A percentile compares a stretch with the other conserved stretches of the same genome.
phyloP scores from a whole-genome alignment of 2,329 filamentous ascomycete species.

The Lecanoromycetidae sp. region DNA sequence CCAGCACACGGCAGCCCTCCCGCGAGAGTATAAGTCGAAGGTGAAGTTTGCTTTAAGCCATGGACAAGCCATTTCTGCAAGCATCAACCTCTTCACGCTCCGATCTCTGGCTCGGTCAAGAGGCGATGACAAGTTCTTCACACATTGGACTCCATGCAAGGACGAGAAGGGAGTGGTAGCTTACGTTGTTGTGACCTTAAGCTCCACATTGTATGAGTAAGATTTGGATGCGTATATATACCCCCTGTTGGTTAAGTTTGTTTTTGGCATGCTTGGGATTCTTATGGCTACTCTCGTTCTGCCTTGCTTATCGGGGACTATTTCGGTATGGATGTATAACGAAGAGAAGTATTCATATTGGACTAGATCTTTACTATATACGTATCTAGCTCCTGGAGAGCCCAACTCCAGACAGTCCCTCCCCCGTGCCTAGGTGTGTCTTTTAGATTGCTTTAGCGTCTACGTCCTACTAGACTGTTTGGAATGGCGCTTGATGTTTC shows the following conservation, averaged over 20 bases:
- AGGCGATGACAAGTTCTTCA: conserved; percentile 28
- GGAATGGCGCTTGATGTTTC: no score
- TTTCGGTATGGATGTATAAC: no score
- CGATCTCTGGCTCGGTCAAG: conserved; percentile 19
- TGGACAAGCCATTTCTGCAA: conserved; percentile 24
- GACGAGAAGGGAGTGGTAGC: conserved; percentile 25
- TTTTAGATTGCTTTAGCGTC: no score
- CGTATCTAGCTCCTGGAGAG: no score
- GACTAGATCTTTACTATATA: no score
- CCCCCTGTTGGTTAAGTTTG: background rate
- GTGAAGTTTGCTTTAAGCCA: conserved; percentile 30
- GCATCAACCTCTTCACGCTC: conserved; percentile 23
- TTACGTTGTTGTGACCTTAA: conserved; percentile 27
- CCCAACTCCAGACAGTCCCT: no score
- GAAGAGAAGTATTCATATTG: no score
- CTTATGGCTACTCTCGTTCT: no score
- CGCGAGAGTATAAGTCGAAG: conserved; percentile 34
- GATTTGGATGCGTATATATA: background rate
- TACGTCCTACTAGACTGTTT: no score
- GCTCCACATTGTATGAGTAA: conserved; percentile 16
- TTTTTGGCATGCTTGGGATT: no score
- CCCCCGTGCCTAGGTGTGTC: no score
- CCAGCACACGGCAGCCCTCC: conserved; percentile 35
- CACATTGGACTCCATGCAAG: conserved; percentile 35
- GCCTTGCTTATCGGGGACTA: no score